A percentile compares a stretch with the other conserved stretches of the same genome.
Evolutionary conservation across 2,329 filamentous ascomycete species (phyloP).

Genomic region (Seiridium unicorne): DNA sequence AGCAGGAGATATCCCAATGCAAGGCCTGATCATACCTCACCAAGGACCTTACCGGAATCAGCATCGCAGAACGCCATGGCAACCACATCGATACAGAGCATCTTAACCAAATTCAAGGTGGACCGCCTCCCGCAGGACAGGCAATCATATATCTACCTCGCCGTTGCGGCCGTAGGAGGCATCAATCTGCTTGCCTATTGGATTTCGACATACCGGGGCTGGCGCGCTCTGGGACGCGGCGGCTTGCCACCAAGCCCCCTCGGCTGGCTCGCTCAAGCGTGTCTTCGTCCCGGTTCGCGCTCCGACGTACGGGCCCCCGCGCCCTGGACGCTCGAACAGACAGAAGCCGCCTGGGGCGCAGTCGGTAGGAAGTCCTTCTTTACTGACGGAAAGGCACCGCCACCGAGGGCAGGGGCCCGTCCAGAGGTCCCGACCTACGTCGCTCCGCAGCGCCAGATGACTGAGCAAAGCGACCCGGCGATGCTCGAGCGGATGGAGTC

Average conservation of each 20-base stretch:
- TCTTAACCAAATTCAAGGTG: too few species aligned
- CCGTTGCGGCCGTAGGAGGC: background rate
- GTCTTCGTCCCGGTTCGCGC: conserved; percentile 29
- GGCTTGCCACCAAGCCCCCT: conserved; percentile 39
- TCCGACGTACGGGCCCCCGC: conserved; percentile 29
- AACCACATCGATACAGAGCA: too few species aligned
- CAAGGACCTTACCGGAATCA: too few species aligned
- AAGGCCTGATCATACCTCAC: too few species aligned
- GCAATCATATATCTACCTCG: background rate
- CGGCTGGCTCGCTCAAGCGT: conserved; percentile 38
- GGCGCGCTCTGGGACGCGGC: conserved; percentile 40
- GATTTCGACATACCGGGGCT: conserved; percentile 34
- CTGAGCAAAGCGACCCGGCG: conserved; percentile 14
- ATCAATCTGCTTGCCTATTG: conserved; percentile 20
- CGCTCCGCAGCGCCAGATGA: conserved; percentile 37
- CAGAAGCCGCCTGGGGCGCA: conserved; percentile 22
- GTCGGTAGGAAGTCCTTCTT: conserved; percentile 22
- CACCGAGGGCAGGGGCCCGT: conserved; percentile 16
- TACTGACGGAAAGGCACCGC: background rate
- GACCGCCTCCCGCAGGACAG: too few species aligned
- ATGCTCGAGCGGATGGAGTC: conserved; percentile 19
- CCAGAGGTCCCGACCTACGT: conserved; percentile 33
- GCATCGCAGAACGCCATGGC: too few species aligned
- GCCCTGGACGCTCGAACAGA: conserved; percentile 19
- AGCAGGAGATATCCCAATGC: too few species aligned